Evolutionary conservation across 768 basidiomycete species (phyloP), one percentile per base, ranked within the genome.

Genomic region (Trametes villosa): DNA sequence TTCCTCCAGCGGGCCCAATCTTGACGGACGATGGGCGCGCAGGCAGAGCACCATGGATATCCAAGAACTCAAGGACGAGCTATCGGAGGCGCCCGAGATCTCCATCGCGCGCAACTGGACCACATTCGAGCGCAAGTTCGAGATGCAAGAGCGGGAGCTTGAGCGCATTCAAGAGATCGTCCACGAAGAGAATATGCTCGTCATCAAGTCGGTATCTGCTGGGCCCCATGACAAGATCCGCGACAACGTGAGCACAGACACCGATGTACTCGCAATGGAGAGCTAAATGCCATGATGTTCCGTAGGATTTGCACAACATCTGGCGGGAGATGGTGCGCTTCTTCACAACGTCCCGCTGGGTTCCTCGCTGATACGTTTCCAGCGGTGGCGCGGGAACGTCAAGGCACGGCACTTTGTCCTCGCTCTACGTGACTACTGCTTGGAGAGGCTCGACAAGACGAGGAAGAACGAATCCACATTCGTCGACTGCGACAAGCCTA

Each of bases 301-400:
- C 36, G 18, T 53, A 83, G 82, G 81, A 84, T 61, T 66, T 84
- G 29, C 76, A 74, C 58, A 71, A 67, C 13, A 72, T 84, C 2
- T 84, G 83, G 83, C 80, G 79, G 67, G 79, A 81, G 22, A 83
- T 83, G 81, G 83, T 82, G 27, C 4, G 74, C 26, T 34, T 8
- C 2, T 20, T 11, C 20, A n/a, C 26, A 18, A 8, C 31, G 22
- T 17, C 4, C 15, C 4, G 6, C 3, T 40, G 11, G 12, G 3
- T 2, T 6, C 30, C 9, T 1, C 4, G 15, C 9, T 33, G 12
- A 41, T 51, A 30, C 30, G 7, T 26, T 7, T 38, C 24, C 45
- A 83, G 82, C 75, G 75, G 9, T 84, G 83, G 83, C 79, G 78
- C 67, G 77, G 81, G 11, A 83, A 76, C 61, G 83, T 84, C 26